Evolutionary conservation across 345 rosid species (phyloP), one percentile per base, ranked within the genome.

Genomic region (Aquilaria malaccensis): DNA sequence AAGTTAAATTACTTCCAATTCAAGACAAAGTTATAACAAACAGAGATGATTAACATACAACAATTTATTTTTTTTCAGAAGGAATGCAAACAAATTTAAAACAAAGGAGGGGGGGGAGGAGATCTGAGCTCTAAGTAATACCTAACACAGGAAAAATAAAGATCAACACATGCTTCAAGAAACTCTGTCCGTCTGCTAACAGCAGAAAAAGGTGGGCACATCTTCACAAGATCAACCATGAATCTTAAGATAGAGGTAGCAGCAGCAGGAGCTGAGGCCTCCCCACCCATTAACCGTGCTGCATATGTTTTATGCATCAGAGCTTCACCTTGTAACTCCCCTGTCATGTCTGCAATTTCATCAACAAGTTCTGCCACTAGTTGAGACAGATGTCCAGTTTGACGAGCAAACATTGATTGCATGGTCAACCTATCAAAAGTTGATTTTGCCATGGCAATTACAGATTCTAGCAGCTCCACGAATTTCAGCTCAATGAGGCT

Each of bases 241-340:
- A 91, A 91, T 76, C 96, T 82, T 67, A 91, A 80, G 61, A 91
- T 87, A 9, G 97, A 77, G 32, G 96, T 91, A 4, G 96, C 97
- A 72, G 96, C 88, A 73, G 91, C 94, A 63, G 97, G 97, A 82
- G 97, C 96, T 56, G 94, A 84, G 59, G 97, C 96, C 76, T 88
- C 96, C 37, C 97, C 97, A 65, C 94, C 89, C 97, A 88, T 88
- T 69, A 91, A 76, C 52, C 97, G 89, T 9, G 97, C 96, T 6
- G 97, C 97, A 69, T 91, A 91, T 12, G 97, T 91, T 80, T 91
- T 91, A 70, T 91, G 97, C 97, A 91, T 91, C 69, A 88, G 77
- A 76, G 97, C 97, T 77, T 91, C 97, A 72, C 97, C 97, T 77
- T 88, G 97, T 77, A 91, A 93, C 74, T 85, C 96, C 67, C 93